phyloP scores from a whole-genome alignment of 2,329 filamentous ascomycete genomes.

The Trichothecium roseum region DNA sequence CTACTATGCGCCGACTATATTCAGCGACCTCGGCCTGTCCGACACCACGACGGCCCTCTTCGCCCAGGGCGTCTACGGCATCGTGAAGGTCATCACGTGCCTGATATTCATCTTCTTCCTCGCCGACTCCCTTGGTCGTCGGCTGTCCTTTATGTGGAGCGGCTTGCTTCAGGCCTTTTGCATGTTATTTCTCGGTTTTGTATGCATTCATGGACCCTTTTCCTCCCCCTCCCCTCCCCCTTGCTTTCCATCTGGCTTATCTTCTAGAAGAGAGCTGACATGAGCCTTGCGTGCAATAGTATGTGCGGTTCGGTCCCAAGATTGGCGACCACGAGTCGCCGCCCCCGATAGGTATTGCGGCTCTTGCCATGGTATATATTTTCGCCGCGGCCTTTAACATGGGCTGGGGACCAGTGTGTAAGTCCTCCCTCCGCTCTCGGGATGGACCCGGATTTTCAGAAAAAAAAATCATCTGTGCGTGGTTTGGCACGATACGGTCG shows the following conservation, averaged over 20 bases:
- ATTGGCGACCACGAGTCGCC: conserved; percentile 24
- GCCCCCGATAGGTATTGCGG: conserved; percentile 37
- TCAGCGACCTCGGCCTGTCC: conserved; percentile 44
- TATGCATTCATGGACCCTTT: too few relatives aligned
- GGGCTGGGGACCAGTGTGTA: conserved; percentile 53
- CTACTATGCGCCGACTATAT: conserved; percentile 55
- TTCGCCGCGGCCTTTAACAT: conserved; percentile 53
- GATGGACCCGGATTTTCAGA: neutral
- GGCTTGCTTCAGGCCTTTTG: conserved; percentile 15
- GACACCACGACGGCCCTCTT: conserved; percentile 46
- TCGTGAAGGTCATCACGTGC: conserved; percentile 55
- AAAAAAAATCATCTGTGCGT: too few relatives aligned
- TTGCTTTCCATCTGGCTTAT: neutral
- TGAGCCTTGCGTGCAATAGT: conserved; percentile 13
- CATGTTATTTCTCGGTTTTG: conserved; percentile 52
- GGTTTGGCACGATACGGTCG: too few relatives aligned
- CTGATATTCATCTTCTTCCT: conserved; percentile 50
- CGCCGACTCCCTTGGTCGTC: conserved; percentile 53
- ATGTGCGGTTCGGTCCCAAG: conserved; percentile 37
- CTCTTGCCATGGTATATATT: conserved; percentile 50
- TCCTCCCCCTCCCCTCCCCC: neutral
- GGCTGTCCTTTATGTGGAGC: conserved; percentile 21
- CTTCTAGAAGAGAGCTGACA: conserved; percentile 1
- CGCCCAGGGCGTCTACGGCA: conserved; percentile 57
- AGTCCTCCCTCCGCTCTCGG: conserved; percentile 28